Conservation (phyloP, 345 rosid genomes). For the Murraya koenigii region DNA sequence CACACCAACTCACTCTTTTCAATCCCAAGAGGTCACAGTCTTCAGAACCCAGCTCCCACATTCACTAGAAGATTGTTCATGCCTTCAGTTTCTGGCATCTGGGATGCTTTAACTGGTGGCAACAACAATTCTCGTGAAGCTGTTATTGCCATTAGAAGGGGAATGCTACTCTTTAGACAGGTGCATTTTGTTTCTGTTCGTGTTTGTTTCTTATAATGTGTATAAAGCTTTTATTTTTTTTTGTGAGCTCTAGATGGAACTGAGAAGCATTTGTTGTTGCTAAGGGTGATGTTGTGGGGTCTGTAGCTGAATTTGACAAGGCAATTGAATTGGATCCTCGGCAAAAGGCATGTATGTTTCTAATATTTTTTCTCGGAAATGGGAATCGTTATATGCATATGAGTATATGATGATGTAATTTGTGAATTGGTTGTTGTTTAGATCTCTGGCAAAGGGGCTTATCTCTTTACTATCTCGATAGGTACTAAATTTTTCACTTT, state of each 20-base stretch:
- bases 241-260: neutral
- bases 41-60: slow-evolving; percentile 32
- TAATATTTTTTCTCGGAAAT: neutral
- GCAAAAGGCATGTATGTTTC: slow-evolving; percentile 79
- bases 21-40: slow-evolving; percentile 14
- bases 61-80: slow-evolving; percentile 62
- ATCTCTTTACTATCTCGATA: slow-evolving; percentile 54
- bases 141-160: slow-evolving; percentile 53
- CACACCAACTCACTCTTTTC: slow-evolving; percentile 16
- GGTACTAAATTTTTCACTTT: slow-evolving; percentile 26
- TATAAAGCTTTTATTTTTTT: neutral
- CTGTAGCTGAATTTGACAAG: slow-evolving; percentile 66
- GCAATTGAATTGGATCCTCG: slow-evolving; percentile 78
- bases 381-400: neutral
- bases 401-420: neutral
- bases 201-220: neutral
- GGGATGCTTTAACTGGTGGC: slow-evolving; percentile 85
- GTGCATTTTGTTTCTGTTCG: slow-evolving; percentile 23
- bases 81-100: slow-evolving; percentile 73
- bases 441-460: slow-evolving; percentile 64
- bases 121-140: slow-evolving; percentile 59
- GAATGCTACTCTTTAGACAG: slow-evolving; percentile 82
- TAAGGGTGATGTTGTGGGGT: slow-evolving; percentile 83
- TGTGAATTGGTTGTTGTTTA: slow-evolving; percentile 18
- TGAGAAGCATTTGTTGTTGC: slow-evolving; percentile 8